phyloP scores from a whole-genome alignment of 2,329 filamentous ascomycete species.

The Ceratocystiopsis brevicomis region DNA sequence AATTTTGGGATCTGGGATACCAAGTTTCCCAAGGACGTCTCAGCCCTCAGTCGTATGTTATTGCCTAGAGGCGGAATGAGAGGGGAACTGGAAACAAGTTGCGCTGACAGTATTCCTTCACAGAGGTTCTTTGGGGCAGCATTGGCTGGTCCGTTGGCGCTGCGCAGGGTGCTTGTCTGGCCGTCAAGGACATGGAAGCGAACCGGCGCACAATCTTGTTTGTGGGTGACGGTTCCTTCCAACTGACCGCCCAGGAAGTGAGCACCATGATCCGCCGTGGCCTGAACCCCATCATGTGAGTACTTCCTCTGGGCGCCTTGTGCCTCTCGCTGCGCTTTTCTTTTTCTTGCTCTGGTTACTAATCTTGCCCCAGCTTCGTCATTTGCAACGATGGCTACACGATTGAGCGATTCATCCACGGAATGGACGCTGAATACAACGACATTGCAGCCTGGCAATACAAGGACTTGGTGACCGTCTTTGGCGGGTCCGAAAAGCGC shows the following conservation, averaged over 20 bases:
- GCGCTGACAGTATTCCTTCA: not conserved
- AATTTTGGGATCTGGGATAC: conserved; percentile 84
- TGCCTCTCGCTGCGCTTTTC: too few relatives aligned
- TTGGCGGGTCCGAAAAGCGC: conserved; percentile 9
- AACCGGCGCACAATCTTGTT: conserved; percentile 58
- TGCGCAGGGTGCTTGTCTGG: conserved; percentile 46
- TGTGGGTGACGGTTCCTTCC: conserved; percentile 76
- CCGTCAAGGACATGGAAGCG: conserved; percentile 35
- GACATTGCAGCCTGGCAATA: conserved; percentile 62
- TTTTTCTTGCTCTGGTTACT: not conserved
- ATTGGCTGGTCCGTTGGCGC: conserved; percentile 43
- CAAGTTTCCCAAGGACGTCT: conserved; percentile 59
- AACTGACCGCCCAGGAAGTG: conserved; percentile 68
- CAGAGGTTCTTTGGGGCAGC: conserved; percentile 39
- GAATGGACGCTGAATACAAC: conserved; percentile 63
- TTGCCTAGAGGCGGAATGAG: too few relatives aligned
- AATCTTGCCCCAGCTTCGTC: conserved; percentile 37
- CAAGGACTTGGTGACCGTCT: conserved; percentile 11
- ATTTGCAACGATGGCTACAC: conserved; percentile 82
- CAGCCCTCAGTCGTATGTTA: conserved; percentile 30
- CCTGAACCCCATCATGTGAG: conserved; percentile 58
- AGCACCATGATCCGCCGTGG: conserved; percentile 64
- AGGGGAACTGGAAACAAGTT: not conserved
- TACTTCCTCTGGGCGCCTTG: too few relatives aligned
- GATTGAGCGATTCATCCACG: conserved; percentile 77